phyloP scores from a whole-genome alignment of 345 rosid species.

The Lepidium aucheri region DNA sequence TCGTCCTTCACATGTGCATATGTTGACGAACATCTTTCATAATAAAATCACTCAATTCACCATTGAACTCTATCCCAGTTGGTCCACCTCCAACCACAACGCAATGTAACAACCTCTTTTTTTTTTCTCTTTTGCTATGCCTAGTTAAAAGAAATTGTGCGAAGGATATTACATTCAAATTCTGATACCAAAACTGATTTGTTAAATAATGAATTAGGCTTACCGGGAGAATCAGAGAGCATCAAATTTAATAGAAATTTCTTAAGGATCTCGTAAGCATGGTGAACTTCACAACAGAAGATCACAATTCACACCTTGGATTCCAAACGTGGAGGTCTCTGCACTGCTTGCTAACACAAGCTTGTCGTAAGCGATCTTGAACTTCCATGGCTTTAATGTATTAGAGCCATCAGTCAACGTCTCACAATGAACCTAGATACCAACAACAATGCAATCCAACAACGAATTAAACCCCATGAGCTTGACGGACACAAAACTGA shows the following conservation, averaged over 20 bases:
- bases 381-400: slow-evolving; percentile 64
- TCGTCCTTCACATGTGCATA: slow-evolving; percentile 79
- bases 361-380: slow-evolving; percentile 73
- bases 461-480: slow-evolving; percentile 13
- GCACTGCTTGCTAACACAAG: slow-evolving; percentile 81
- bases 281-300: slow-evolving; percentile 85
- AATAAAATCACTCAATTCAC: slow-evolving; percentile 92
- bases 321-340: slow-evolving; percentile 82
- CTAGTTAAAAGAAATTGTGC: slow-evolving; percentile 29
- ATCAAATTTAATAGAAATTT: slow-evolving; percentile 81
- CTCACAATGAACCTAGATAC: slow-evolving; percentile 68
- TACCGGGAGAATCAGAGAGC: slow-evolving; percentile 90
- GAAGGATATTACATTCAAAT: not conserved
- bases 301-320: slow-evolving; percentile 73
- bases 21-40: slow-evolving; percentile 73
- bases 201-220: not conserved
- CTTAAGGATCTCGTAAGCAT: slow-evolving; percentile 91
- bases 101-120: slow-evolving; percentile 70
- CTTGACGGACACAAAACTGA: too few species aligned
- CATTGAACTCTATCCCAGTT: slow-evolving; percentile 95
- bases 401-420: slow-evolving; percentile 54
- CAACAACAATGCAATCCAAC: not conserved
- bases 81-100: slow-evolving; percentile 99
- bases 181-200: not conserved
- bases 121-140: slow-evolving; percentile 71